These are phyloP conservation scores for Citrus unshiu DNA, from an alignment of 345 rosid species.

Conservation along the genomic window DNA sequence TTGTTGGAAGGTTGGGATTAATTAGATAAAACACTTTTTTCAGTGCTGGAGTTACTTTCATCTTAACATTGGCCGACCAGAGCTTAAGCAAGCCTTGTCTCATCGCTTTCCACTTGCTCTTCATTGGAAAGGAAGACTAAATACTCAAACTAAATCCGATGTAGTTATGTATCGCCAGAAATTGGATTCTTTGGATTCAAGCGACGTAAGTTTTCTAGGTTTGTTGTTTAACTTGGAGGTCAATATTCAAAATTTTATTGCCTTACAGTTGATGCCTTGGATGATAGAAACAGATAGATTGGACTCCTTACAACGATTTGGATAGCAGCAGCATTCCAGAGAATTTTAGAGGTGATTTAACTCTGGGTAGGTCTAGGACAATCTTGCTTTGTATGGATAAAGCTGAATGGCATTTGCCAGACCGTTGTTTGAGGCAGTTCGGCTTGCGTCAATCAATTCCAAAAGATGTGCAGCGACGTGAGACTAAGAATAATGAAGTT, in stretches of 20 bases:
- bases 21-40: conserved; percentile 1
- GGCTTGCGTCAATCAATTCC: conserved; percentile 21
- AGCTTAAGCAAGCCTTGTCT: conserved; percentile 44
- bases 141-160: conserved; percentile 67
- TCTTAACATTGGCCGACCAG: conserved; percentile 64
- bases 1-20: conserved; percentile 2
- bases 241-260: neutral
- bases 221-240: neutral
- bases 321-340: conserved; percentile 40
- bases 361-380: conserved; percentile 50
- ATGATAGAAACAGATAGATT: conserved; percentile 34
- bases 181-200: conserved; percentile 54
- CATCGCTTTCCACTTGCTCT: conserved; percentile 68
- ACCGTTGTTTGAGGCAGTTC: conserved; percentile 56
- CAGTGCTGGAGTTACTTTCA: conserved; percentile 90
- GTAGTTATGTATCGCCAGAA: conserved; percentile 64
- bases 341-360: conserved; percentile 24
- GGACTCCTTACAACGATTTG: conserved; percentile 45
- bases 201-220: conserved; percentile 33
- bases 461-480: neutral
- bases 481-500: conserved; percentile 1
- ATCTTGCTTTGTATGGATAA: conserved; percentile 53
- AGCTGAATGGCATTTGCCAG: conserved; percentile 59
- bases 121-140: conserved; percentile 73
- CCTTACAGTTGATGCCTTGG: neutral